Evolutionary conservation across 352 stramenopile genomes (phyloP).

Genomic region (Phytophthora citricola): DNA sequence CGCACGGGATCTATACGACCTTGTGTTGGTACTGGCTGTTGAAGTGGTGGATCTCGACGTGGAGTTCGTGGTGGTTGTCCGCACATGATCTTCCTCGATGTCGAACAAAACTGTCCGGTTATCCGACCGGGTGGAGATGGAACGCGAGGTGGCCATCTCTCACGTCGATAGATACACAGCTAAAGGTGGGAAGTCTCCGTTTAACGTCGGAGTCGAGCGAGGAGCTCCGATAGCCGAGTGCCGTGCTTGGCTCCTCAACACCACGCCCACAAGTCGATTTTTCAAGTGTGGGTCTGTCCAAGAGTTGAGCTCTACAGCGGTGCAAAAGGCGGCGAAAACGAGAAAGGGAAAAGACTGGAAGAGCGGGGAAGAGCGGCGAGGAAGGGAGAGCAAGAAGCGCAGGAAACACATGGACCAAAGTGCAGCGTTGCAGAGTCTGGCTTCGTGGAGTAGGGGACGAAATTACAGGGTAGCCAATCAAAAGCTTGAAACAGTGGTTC

Average conservation of each 20-base stretch:
- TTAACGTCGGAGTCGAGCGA: conserved; percentile 10
- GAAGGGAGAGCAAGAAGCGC: conserved; percentile 22
- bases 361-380: conserved; percentile 31
- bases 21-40: conserved; percentile 17
- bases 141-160: conserved; percentile 35
- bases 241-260: conserved; percentile 2
- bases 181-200: conserved; percentile 12
- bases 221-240: conserved; percentile 11
- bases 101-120: conserved; percentile 51
- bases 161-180: neutral
- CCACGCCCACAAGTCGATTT: conserved; percentile 20
- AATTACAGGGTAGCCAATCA: conserved; percentile 10
- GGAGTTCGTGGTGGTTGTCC: conserved; percentile 18
- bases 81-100: conserved; percentile 49
- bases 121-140: conserved; percentile 30
- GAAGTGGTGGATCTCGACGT: conserved; percentile 14
- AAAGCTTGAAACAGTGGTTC: neutral
- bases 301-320: conserved; percentile 6
- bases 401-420: conserved; percentile 30
- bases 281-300: conserved; percentile 15
- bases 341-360: conserved; percentile 26
- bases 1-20: conserved; percentile 23
- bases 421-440: conserved; percentile 21
- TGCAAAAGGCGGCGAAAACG: conserved; percentile 30
- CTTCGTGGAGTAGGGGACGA: conserved; percentile 13